A percentile compares a stretch with the other conserved stretches of the same genome.
Conservation (phyloP, 116 monocot species). For the Cymodocea nodosa region DNA sequence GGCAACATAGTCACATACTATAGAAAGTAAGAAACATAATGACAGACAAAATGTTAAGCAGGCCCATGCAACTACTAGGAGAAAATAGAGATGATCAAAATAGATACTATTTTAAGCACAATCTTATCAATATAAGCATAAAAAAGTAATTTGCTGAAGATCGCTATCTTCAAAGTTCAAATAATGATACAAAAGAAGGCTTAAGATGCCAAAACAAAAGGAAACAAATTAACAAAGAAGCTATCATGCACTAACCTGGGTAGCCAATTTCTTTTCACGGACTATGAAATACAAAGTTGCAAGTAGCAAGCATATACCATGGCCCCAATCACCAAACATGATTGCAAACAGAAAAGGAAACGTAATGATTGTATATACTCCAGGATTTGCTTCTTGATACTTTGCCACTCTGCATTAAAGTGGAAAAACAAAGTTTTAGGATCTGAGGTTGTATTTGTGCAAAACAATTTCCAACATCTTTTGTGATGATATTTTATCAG, state of each 20-base stretch:
- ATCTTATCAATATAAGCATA: background rate
- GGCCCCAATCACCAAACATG: slow-evolving; percentile 99
- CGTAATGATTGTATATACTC: slow-evolving; percentile 84
- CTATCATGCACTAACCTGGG: slow-evolving; percentile 44
- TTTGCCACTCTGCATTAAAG: slow-evolving; percentile 67
- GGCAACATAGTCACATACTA: too few species aligned
- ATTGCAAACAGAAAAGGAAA: slow-evolving; percentile 98
- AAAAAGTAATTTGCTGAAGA: too few species aligned
- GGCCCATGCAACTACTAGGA: too few species aligned
- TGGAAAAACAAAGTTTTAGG: slow-evolving; percentile 4
- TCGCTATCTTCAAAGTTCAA: too few species aligned
- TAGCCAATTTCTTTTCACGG: slow-evolving; percentile 78
- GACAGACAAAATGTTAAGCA: too few species aligned
- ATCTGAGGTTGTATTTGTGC: background rate
- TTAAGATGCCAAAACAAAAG: too few species aligned
- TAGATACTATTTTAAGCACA: background rate
- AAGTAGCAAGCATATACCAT: slow-evolving; percentile 85
- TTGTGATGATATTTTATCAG: too few species aligned
- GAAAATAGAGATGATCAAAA: background rate
- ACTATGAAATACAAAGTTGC: slow-evolving; percentile 55
- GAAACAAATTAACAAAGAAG: background rate
- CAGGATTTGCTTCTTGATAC: slow-evolving; percentile 99
- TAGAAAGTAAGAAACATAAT: too few species aligned
- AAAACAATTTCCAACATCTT: too few species aligned
- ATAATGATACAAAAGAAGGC: too few species aligned